Conservation (phyloP, 768 basidiomycete genomes). For the Neoboletus brunneissimus region DNA sequence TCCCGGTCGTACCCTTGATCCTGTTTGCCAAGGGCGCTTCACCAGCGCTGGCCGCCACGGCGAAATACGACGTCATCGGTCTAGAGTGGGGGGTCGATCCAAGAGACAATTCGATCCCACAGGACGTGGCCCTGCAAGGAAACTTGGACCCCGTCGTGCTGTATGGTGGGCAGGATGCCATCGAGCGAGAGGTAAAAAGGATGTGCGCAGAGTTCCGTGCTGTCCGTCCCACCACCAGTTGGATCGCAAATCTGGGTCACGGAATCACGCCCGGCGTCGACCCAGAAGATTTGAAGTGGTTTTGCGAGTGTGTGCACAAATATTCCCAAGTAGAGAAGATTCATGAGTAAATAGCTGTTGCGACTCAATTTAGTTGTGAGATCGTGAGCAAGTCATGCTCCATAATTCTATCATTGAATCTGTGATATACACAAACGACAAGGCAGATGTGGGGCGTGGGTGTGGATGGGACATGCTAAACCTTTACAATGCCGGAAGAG, state of each 20-base stretch:
- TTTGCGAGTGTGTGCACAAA: slow-evolving; percentile 86
- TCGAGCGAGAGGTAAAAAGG: slow-evolving; percentile 80
- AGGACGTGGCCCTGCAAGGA: slow-evolving; percentile 76
- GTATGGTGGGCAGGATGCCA: slow-evolving; percentile 82
- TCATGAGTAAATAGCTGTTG: background rate
- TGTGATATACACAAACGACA: slow-evolving; percentile 19
- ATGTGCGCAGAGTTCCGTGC: slow-evolving; percentile 74
- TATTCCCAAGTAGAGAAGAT: slow-evolving; percentile 49
- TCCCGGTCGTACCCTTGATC: slow-evolving; percentile 74
- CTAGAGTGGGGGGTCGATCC: slow-evolving; percentile 92
- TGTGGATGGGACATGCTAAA: slow-evolving; percentile 20
- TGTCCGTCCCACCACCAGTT: slow-evolving; percentile 55
- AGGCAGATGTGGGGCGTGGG: slow-evolving; percentile 11
- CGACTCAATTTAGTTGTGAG: background rate
- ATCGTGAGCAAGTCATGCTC: slow-evolving; percentile 2
- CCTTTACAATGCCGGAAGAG: slow-evolving; percentile 29
- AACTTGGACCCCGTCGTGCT: slow-evolving; percentile 89
- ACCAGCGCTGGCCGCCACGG: slow-evolving; percentile 59
- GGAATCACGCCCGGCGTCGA: slow-evolving; percentile 96
- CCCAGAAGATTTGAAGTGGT: slow-evolving; percentile 89
- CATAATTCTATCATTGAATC: slow-evolving; percentile 10
- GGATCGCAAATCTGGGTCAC: slow-evolving; percentile 97
- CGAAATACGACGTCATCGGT: slow-evolving; percentile 85
- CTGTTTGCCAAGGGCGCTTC: slow-evolving; percentile 96
- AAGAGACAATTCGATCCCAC: slow-evolving; percentile 54